Base-by-base conservation (phyloP, 108 stramenopile species). In the Cyclotella kingstonii region DNA sequence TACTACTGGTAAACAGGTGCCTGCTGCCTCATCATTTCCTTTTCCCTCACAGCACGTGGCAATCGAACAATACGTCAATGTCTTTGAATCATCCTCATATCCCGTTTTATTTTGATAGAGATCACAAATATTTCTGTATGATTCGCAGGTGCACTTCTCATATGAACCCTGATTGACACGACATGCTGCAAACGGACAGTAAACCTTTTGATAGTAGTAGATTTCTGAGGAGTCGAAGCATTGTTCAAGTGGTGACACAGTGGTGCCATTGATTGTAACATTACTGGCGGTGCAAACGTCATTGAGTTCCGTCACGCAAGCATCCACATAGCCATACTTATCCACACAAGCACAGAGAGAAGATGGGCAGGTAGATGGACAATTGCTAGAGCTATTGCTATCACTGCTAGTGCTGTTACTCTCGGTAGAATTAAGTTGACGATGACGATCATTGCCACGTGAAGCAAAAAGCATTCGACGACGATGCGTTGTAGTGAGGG, bases 121-220 rank as follows among this genome's bases (percentile, higher is more conserved):
- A 27, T 36, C 15, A 39, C 60, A 62, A 39, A 62, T 49, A 14
- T 31, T 29, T 22, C 26, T 23, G 22, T 62, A 62, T 23, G 12
- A 30, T 2, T 48, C 22, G 25, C 60, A 62, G 27, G 14, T n/a
- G 36, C 60, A 62, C 10, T 23, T 7, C n/a, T 48, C 36, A 22
- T 62, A 50, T 3, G 47, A 15, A 11, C 22, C 60, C 2, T 47
- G 48, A 23, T 43, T 36, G 8, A 62, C 60, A 17, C 29, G 15
- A 47, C 60, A 62, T 12, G 47, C 30, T 10, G 48, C 60, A 36
- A 62, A 62, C 22, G 60, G 60, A 25, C 60, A 62, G 31, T 62
- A 62, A 23, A 62, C 46, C 12, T 62, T 49, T n/a, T 35, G 4
- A 36, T 62, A 62, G 33, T 62, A 62, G 22, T 9, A 25, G 19